Conservation (phyloP, 768 basidiomycete species). For the Lentinus brumalis region DNA sequence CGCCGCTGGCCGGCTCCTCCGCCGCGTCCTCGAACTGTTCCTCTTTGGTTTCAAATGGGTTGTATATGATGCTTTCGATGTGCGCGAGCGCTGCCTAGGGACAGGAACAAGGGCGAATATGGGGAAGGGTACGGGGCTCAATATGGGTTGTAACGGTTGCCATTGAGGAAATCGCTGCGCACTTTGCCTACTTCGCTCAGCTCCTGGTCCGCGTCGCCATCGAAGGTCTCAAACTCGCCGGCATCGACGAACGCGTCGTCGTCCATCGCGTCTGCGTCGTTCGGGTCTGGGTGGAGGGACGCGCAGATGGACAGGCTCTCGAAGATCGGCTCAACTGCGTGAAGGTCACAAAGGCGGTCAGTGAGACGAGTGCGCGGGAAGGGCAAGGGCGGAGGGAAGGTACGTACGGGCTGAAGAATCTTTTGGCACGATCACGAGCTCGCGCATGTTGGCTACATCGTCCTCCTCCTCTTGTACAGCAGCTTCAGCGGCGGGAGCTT, state of each 20-base stretch:
- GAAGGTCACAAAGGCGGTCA: neutral
- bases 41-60: conserved; percentile 40
- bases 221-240: conserved; percentile 52
- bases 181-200: conserved; percentile 89
- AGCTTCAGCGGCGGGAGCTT: neutral
- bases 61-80: conserved; percentile 78
- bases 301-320: conserved; percentile 86
- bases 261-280: conserved; percentile 48
- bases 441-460: conserved; percentile 66
- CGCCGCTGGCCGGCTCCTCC: neutral
- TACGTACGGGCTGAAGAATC: conserved; percentile 60
- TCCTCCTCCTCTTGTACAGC: conserved; percentile 30
- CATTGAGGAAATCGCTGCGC: conserved; percentile 84
- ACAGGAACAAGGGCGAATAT: conserved; percentile 12
- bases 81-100: conserved; percentile 78
- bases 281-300: conserved; percentile 78
- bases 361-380: neutral
- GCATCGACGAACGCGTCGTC: conserved; percentile 60
- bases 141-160: conserved; percentile 83
- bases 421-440: conserved; percentile 76
- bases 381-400: neutral
- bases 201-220: conserved; percentile 66
- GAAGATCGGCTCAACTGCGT: conserved; percentile 79
- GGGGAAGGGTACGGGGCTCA: conserved; percentile 48
- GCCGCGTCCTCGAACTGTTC: conserved; percentile 20